Evolutionary conservation across 768 basidiomycete species (phyloP), one percentile per base, ranked within the genome.

Genomic region (Trametes gibbosa): DNA sequence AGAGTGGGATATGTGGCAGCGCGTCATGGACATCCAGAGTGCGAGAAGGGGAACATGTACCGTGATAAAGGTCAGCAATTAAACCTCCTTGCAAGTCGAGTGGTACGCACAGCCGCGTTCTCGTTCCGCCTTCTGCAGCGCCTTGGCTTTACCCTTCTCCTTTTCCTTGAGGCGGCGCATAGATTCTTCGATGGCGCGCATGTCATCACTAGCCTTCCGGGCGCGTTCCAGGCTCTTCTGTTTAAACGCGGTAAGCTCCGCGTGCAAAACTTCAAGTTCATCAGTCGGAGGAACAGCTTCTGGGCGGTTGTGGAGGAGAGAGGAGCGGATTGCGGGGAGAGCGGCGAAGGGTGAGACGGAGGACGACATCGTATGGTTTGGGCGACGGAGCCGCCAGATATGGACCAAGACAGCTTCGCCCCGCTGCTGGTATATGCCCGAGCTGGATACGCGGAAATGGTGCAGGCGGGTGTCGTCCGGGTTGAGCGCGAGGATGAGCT

Each of bases 111-210:
- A 84, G 66, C 84, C 89, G 66, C 82, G 83, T 69, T 90, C 90
- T 50, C 84, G 80, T 75, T 87, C 89, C 60, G 85, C 76, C 73
- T 82, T 89, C 56, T 89, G 88, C 43, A 84, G 70, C 51, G 81
- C 83, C 70, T 90, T 91, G 0, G 81, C 83, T 70, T 90, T 91
- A 0, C 87, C 87, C 74, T 77, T 81, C 72, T 84, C 87, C 71
- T 82, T 85, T 75, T 90, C 90, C 74, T 83, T 88, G 75, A 90
- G 80, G 59, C 83, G 81, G 53, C 83, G 82, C 82, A 89, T 85
- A 49, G 86, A 87, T 73, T 88, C 89, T 62, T 89, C 84, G 65
- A 92, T 84, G 53, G 82, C 79, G 69, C 79, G 82, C 64, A 90
- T 74, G 77, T 92, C 90, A 67, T 87, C 84, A 32, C 81, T 81